Evolutionary conservation across 495 filamentous ascomycete genomes (phyloP).

Genomic region (Recurvomyces mirabilis): DNA sequence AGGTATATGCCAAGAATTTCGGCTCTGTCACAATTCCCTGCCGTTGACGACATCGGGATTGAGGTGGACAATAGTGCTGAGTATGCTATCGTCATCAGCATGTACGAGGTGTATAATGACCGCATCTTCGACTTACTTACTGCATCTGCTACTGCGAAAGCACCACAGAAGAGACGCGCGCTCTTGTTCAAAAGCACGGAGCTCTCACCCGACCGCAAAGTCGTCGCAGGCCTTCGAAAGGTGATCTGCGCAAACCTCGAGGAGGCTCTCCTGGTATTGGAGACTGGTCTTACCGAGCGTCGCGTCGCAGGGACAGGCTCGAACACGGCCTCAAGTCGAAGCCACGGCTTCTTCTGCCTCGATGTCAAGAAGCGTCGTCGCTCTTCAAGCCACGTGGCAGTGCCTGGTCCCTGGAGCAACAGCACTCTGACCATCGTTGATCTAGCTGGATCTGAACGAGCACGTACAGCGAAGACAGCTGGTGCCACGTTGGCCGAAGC

Average conservation of each 20-base stretch:
- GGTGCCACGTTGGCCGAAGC: slow-evolving; percentile 88
- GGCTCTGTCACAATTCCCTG: slow-evolving; percentile 57
- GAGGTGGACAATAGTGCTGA: slow-evolving; percentile 61
- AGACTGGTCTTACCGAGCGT: slow-evolving; percentile 77
- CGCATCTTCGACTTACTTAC: slow-evolving; percentile 89
- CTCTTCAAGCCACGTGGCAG: slow-evolving; percentile 26
- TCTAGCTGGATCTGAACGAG: slow-evolving; percentile 84
- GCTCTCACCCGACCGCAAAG: slow-evolving; percentile 69
- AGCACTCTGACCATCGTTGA: slow-evolving; percentile 84
- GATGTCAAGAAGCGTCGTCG: slow-evolving; percentile 76
- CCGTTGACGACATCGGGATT: slow-evolving; percentile 55
- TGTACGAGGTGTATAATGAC: slow-evolving; percentile 99
- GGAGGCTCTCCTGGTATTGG: slow-evolving; percentile 82
- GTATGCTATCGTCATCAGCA: slow-evolving; percentile 81
- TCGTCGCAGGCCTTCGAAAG: slow-evolving; percentile 85
- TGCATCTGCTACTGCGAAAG: slow-evolving; percentile 31
- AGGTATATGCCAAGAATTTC: slow-evolving; percentile 38
- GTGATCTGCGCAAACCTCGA: slow-evolving; percentile 74
- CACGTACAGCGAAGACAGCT: slow-evolving; percentile 83
- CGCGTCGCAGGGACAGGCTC: slow-evolving; percentile 81
- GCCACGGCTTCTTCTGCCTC: slow-evolving; percentile 92
- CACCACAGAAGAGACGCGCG: slow-evolving; percentile 55
- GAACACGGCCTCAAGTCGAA: slow-evolving; percentile 78
- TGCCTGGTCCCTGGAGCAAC: slow-evolving; percentile 54
- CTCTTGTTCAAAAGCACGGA: slow-evolving; percentile 85